Base-by-base conservation (phyloP, 306 rosid genomes). In the Quercus variabilis region DNA sequence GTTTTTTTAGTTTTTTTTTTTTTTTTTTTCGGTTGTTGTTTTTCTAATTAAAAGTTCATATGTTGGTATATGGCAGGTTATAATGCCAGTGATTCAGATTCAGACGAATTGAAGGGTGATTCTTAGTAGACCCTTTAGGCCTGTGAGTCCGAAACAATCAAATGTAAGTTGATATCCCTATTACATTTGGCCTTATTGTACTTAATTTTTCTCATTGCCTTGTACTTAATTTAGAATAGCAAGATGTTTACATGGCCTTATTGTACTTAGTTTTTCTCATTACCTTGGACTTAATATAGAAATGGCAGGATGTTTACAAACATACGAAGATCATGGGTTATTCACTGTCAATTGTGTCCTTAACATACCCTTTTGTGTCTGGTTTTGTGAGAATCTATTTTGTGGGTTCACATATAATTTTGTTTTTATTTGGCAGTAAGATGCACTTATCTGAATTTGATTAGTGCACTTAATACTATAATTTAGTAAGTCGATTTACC, bases 61-160 rank as follows among this genome's bases (percentile, higher is more conserved):
- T 38, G 55, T 31, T 82, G 80, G 55, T 17, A 11, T 82, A 57
- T 82, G 35, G 58, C 76, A 93, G 97, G 98, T 72, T 93, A 93
- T 84, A 93, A 93, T 80, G 98, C 98, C 12, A 91, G 95, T 71
- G 98, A 93, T 83, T 93, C 98, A 58, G 98, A 93, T 86, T 91
- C 98, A n/a, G 98, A 93, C 2, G 97, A 93, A 80, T 19, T 82
- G 73, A 84, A 86, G 81, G 91, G 77, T 35, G 88, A 87, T 60
- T 87, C 91, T 76, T 93, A 86, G 85, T 74, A 41, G 18, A 76
- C 68, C 46, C 17, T 25, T 31, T 6, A 33, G 25, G 70, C 12
- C 78, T 67, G 69, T 55, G 23, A 54, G 82, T 69, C 77, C 76
- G 31, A 70, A 55, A 26, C 26, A 79, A 73, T 68, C 71, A 75